Base-by-base conservation (phyloP, 495 filamentous ascomycete genomes). In the Entonaema liquescens region DNA sequence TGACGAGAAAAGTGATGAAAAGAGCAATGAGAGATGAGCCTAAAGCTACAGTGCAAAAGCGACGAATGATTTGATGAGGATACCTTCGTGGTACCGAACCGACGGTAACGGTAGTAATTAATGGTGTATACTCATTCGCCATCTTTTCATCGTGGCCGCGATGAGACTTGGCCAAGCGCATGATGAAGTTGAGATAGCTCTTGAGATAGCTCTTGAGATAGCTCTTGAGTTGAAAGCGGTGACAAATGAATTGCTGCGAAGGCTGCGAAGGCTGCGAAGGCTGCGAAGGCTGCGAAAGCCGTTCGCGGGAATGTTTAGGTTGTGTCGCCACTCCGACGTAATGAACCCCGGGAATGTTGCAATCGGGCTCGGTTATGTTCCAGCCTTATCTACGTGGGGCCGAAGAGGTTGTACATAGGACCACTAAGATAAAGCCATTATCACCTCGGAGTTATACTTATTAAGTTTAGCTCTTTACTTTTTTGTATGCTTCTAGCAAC, bases 21-120 rank as follows among this genome's bases (percentile, higher is more conserved):
- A 90, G 78, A 55, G 87, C 78, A 17, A 91, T 64, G 2, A 94
- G 83, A 2, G 89, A 78, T 2, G 81, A 77, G 23, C 82, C 75
- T 11, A 94, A 80, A 15, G 85, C 82, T 55, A 90, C 82, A 56
- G 89, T 93, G 79, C 91, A 95, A 76, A 91, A 88, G 55, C 89
- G 89, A 60, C 92, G 90, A 33, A 93, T 70, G 15, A 83, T 82
- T 71, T 87, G 86, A 76, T 93, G 92, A 19, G 86, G 85, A 74
- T 93, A 93, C 50, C 89, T 88, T 67, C 83, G 86, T 36, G 85
- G 90, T 15, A 78, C 80, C 5, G 81, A 76, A 29, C 73, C 79
- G 17, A 89, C 83, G 25, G 77, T 80, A 44, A 91, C 87, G 25
- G 85, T 86, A 59, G 82, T 76, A 59, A 92, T 80, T 69, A 92